phyloP scores from a whole-genome alignment of 2,329 filamentous ascomycete genomes.

The Ophiosphaerella korrae region DNA sequence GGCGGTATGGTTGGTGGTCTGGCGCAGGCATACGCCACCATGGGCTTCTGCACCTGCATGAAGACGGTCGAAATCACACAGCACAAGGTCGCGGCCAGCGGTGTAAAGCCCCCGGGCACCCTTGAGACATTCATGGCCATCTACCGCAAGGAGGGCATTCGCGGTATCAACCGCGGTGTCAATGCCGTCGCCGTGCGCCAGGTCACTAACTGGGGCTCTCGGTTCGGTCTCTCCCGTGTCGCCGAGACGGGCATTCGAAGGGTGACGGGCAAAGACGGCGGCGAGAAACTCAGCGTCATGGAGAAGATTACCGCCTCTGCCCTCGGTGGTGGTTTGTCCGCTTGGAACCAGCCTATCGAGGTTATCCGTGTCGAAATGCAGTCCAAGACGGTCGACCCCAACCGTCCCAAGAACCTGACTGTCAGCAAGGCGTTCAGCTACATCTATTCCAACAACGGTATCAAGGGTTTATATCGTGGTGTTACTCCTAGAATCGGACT shows the following conservation, averaged over 20 bases:
- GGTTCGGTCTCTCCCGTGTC: conserved; percentile 91
- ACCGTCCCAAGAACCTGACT: conserved; percentile 98
- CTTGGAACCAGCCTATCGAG: conserved; percentile 99
- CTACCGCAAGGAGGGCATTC: conserved; percentile 90
- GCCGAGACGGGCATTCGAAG: conserved; percentile 87
- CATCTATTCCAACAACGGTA: conserved; percentile 87
- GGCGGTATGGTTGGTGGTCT: conserved; percentile 95
- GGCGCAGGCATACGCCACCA: conserved; percentile 97
- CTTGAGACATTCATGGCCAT: conserved; percentile 97
- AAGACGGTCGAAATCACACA: conserved; percentile 99
- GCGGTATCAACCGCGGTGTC: conserved; percentile 97
- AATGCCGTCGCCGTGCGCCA: conserved; percentile 98
- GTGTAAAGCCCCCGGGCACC: conserved; percentile 85
- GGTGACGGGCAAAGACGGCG: conserved; percentile 76
- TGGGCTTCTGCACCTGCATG: conserved; percentile 99
- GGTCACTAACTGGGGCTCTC: conserved; percentile 98
- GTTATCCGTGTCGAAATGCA: conserved; percentile 99
- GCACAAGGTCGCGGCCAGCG: conserved; percentile 85
- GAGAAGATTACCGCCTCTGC: conserved; percentile 91
- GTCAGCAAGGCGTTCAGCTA: conserved; percentile 82
- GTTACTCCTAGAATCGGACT: conserved; percentile 93
- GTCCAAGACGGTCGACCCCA: conserved; percentile 97
- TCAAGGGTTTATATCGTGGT: conserved; percentile 93
- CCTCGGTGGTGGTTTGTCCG: conserved; percentile 89
- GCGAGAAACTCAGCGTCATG: conserved; percentile 73